Evolutionary conservation across 169 alveolate species (phyloP), one percentile per base, ranked within the genome.

Genomic region (Babesia divergens): DNA sequence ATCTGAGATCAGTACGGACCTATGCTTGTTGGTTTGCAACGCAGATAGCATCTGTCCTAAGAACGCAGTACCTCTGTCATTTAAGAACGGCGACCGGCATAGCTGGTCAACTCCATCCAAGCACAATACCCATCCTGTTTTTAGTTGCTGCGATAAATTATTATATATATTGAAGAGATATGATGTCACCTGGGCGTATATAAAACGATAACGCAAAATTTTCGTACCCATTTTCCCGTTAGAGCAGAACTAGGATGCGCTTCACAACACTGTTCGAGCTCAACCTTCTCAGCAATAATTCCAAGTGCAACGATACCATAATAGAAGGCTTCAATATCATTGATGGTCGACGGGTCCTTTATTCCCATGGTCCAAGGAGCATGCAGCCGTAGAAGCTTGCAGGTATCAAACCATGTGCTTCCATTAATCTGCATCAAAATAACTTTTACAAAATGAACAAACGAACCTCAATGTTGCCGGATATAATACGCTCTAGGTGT

Each of bases 151-250:
- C 35, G 53, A 43, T 20, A 62, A 6, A 34, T 29, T 26, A 3
- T 16, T n/a, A 6, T 18, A 46, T 14, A 51, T 43, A 18, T 34
- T 31, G 13, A 62, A 16, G 14, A 76, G 40, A 62, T 66, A 65
- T 16, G 40, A 18, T 0, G 67, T 47, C 2, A 56, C 74, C 85
- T 76, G 60, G 5, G 28, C 22, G 22, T 2, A 35, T 56, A 24
- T 38, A 28, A 22, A 7, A 26, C n/a, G 24, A 20, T n/a, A 14
- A 2, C 6, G 22, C 7, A 24, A 56, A 6, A 1, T 18, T 3
- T 32, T 2, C 67, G 32, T 51, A 76, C 85, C 79, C 71, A 76
- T 18, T 26, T 50, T 2, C 77, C 81, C 13, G 85, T 76, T 20
- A 76, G 35, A 40, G 7, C 4, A 20, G 72, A 32, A 26, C 85